Evolutionary conservation across 2,329 filamentous ascomycete genomes (phyloP), one percentile per base, ranked within the genome.

Genomic region (Botrytis sinoallii): DNA sequence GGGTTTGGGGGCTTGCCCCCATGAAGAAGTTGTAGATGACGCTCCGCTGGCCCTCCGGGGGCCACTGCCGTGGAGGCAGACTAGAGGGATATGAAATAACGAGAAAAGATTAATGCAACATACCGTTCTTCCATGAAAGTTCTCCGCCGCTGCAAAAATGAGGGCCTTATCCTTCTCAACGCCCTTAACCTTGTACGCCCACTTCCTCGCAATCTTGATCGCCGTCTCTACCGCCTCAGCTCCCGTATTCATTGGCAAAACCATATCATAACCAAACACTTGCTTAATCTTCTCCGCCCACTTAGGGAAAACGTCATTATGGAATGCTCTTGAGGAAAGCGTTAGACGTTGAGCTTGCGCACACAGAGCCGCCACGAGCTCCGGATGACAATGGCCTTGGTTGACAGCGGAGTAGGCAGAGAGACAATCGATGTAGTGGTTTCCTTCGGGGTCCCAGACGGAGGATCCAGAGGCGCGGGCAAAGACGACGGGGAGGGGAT

Each of bases 341-440:
- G 95, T 98, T 81, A 98, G 85, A 57, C 94, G 92, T 77, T 91
- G 89, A 66, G 96, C 96, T 85, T 99, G 96, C 77, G 97, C 93
- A 55, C 90, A 90, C 75, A 99, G 86, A 22, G 95, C 93, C 83
- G 95, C 95, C 82, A 99, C 91, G 73, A 98, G 90, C 85, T 97
- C 95, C 8, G 96, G 96, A 85, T 99, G 95, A 85, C 95, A 98
- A 84, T 99, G 95, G 76, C 95, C 95, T 84, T 98, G 95, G 86
- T 98, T 98, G 82, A 98, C 94, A 75, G 96, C 96, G 79, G 93
- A 97, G 88, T 99, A 99, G 77, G 96, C 96, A 65, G 95, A 98
- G 77, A 99, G 90, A 85, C 98, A 99, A 85, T 99, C 96, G 80
- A 98, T 90, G 84, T 99, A 98, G 83, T 97, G 91, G 79, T 91